Evolutionary conservation across 1,139 yeast genomes (phyloP).

Genomic region (Diutina mesorugosa): DNA sequence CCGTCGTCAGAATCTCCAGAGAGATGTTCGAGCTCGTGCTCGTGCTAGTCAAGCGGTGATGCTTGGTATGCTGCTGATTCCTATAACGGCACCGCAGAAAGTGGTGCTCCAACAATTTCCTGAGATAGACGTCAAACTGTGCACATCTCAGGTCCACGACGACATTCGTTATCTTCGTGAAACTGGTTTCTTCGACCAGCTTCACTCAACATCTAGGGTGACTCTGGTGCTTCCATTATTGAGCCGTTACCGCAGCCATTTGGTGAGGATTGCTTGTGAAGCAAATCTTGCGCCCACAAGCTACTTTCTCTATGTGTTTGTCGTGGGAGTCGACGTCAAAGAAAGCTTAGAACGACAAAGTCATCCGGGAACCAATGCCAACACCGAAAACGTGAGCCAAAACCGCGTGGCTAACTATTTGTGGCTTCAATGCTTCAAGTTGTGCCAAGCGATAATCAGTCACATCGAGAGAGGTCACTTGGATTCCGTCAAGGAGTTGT

Average conservation of each 20-base stretch:
- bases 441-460: background rate
- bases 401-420: constrained; percentile 3
- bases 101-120: background rate
- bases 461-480: background rate
- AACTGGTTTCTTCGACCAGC: background rate
- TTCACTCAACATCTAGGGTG: background rate
- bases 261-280: background rate
- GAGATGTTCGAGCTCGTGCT: constrained; percentile 9
- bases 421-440: constrained; percentile 11
- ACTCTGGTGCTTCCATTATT: background rate
- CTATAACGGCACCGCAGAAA: background rate
- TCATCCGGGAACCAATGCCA: constrained; percentile 19
- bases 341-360: constrained; percentile 8
- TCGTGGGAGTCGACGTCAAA: constrained; percentile 13
- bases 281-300: constrained; percentile 2
- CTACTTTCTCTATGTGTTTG: constrained; percentile 13
- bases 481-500: constrained; percentile 1
- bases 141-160: background rate
- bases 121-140: background rate
- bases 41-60: background rate
- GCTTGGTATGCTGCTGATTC: background rate
- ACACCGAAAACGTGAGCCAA: constrained; percentile 4
- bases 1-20: constrained; percentile 10
- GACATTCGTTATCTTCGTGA: background rate
- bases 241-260: background rate